Base-by-base conservation (phyloP, 2,329 filamentous ascomycete genomes). In the Neocatenulostroma microsporum region DNA sequence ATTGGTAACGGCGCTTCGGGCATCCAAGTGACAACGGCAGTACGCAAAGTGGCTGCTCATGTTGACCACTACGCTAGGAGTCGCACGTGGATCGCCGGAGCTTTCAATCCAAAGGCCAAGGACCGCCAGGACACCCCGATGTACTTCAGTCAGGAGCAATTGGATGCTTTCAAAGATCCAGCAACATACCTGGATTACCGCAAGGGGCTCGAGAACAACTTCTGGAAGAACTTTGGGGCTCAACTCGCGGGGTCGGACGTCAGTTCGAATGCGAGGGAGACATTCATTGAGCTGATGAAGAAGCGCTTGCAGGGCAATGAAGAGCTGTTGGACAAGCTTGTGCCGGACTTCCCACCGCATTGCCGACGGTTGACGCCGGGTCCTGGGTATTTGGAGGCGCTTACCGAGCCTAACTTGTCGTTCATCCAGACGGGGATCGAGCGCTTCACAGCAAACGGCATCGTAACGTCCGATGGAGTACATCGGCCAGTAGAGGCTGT, bases 1-100 rank as follows among this genome's bases (percentile, higher is more conserved):
- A 63, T 68, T 11, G 64, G 64, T 2, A 65, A 61, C 18, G 64
- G 64, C n/a, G 61, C 62, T 3, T 62, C 58, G 0, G 63, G 61
- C 3, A 60, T 67, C 6, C 64, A 67, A 33, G 41, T 57, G 5
- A 53, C 54, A 2, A 55, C 73, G 0, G 73, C 73, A 29, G 46
- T 78, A 1, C 73, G 76, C 37, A 63, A 64, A 19, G 50, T 47
- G 37, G 57, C 53, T 2, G 47, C 43, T 12, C 70, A 65, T 2
- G 61, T 83, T 0, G 76, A 82, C 44, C 76, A 81, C 55, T 83
- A 82, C 45, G 76, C 71, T 1, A 66, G 80, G 8, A 78, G 72
- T 21, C 47, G 71, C 65, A 83, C 80, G 0, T 84, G 80, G 80
- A 75, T 84, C 19, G 75, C 79, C 0, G 68, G 73, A 2, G 74